Evolutionary conservation across 2,329 filamentous ascomycete species (phyloP).

Genomic region (Stachybotrys chlorohalonatus): DNA sequence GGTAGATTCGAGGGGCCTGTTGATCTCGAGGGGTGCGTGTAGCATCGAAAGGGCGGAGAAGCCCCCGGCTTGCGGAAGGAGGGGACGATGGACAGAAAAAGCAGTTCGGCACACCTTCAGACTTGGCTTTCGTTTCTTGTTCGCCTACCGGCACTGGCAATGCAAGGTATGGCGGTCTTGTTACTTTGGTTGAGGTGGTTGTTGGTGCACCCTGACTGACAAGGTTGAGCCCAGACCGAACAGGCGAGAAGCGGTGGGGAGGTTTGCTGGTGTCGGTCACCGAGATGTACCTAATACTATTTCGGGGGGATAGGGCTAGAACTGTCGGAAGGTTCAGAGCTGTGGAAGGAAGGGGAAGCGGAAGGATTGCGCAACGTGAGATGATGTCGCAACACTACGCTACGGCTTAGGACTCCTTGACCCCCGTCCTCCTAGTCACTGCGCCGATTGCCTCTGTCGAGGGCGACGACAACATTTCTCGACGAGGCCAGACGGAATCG

Average conservation of each 20-base stretch:
- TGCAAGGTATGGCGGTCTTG: too few species aligned
- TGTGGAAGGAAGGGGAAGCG: background rate
- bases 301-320: background rate
- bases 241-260: background rate
- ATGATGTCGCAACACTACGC: background rate
- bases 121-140: background rate
- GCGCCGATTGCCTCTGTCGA: background rate
- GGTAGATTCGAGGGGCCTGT: background rate
- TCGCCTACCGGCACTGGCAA: background rate
- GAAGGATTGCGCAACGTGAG: background rate
- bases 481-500: background rate
- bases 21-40: background rate
- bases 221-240: background rate
- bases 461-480: background rate
- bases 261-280: too few species aligned
- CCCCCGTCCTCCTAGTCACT: too few species aligned
- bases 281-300: too few species aligned
- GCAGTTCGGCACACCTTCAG: background rate
- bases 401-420: background rate
- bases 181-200: too few species aligned
- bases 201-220: too few species aligned
- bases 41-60: background rate
- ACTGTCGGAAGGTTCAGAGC: background rate
- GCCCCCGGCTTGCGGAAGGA: slow-evolving; percentile 2
- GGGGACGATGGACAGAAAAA: background rate